A percentile compares a stretch with the other conserved stretches of the same genome.
Conservation (phyloP, 208 protist species). For the Leishmania guyanensis region DNA sequence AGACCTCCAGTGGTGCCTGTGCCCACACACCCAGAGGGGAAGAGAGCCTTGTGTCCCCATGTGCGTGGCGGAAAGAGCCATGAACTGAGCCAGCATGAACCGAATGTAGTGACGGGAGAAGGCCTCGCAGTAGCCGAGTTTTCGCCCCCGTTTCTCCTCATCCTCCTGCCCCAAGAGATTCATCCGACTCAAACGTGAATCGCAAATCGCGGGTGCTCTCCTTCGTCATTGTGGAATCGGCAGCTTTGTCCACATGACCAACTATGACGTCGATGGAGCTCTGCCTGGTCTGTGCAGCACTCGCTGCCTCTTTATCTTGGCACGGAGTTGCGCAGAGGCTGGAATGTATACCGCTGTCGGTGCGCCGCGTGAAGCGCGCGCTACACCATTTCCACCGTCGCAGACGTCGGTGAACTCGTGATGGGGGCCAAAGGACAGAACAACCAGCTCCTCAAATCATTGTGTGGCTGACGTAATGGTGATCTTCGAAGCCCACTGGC, state of each 20-base stretch:
- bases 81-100: constrained; percentile 63
- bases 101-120: constrained; percentile 38
- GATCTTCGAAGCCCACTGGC: not conserved
- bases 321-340: too few species aligned
- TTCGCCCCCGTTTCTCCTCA: not conserved
- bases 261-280: not conserved
- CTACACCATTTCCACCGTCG: not conserved
- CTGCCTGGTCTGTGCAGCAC: not conserved
- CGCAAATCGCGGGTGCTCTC: not conserved
- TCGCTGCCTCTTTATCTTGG: not conserved
- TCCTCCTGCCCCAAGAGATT: not conserved
- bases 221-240: not conserved
- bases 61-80: constrained; percentile 49
- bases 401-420: not conserved
- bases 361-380: too few species aligned
- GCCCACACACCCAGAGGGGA: constrained; percentile 49
- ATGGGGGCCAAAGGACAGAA: not conserved
- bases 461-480: not conserved
- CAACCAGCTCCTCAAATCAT: not conserved
- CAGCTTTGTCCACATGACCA: not conserved
- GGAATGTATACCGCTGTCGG: too few species aligned
- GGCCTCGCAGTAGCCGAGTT: constrained; percentile 62
- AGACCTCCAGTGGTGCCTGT: constrained; percentile 35
- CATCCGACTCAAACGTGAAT: not conserved
- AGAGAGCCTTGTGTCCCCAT: constrained; percentile 41